A percentile compares a stretch with the other conserved stretches of the same genome.
Conservation (phyloP, 148 eudicot species). For the Rhododendron mucronatum region DNA sequence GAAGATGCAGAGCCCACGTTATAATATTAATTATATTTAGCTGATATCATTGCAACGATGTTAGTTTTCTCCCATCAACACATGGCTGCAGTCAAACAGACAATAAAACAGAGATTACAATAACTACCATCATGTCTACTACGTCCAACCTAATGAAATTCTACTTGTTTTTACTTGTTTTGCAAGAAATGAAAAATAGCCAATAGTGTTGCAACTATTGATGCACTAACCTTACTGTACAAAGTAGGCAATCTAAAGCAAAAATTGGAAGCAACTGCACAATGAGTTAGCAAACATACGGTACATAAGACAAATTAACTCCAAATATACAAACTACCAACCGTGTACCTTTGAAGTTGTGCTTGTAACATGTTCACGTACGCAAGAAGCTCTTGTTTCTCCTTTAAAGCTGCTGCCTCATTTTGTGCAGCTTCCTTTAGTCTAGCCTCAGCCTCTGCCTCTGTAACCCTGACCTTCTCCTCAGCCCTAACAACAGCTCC, state of each 20-base stretch:
- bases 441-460: conserved; percentile 71
- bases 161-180: not conserved
- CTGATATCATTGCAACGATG: not conserved
- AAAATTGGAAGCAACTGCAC: not conserved
- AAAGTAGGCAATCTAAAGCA: not conserved
- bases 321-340: not conserved
- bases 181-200: not conserved
- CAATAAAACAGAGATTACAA: not conserved
- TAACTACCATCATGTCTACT: not conserved
- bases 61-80: not conserved
- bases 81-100: not conserved
- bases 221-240: not conserved
- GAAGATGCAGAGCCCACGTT: not conserved
- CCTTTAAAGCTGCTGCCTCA: conserved; percentile 59
- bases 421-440: conserved; percentile 69
- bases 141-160: not conserved
- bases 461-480: conserved; percentile 71
- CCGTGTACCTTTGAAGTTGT: conserved; percentile 69
- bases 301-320: not conserved
- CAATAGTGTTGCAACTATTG: not conserved
- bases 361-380: conserved; percentile 67
- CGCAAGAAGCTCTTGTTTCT: conserved; percentile 77
- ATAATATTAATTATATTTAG: not conserved
- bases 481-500: conserved; percentile 92
- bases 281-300: not conserved